Evolutionary conservation across 2,329 filamentous ascomycete species (phyloP), one percentile per base, ranked within the genome.

Genomic region (Aureobasidium vineae): DNA sequence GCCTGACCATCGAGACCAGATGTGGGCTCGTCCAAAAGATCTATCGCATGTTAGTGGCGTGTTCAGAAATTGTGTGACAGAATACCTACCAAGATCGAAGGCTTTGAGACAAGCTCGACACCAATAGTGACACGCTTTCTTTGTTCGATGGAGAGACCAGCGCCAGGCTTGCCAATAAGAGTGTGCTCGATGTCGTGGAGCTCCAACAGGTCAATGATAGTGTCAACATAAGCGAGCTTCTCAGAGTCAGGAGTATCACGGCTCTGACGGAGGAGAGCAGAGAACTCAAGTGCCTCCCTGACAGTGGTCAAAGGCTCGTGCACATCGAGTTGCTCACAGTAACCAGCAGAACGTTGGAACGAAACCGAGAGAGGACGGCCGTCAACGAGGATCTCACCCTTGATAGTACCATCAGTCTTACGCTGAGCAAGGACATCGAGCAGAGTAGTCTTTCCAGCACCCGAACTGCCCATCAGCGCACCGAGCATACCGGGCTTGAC

Each of bases 391-490:
- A 82, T 78, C 63, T 80, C 77, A 10, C 80, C 80, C 15, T 73
- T 73, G 28, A 82, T 78, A 0, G 79, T 77, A 21, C 80, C 80
- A 54, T 80, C 77, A 10, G 76, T 77, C 63, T 80, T 80, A 3
- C 80, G 76, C 63, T 80, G 79, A 0, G 81, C 79, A 11, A 79
- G 70, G 8, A 75, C 73, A 68, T 78, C 75, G 10, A 79, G 72
- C 1, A 78, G 70, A 15, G 77, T 79, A 1, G 77, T 78, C 68
- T 79, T 79, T 23, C 77, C 77, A 36, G 79, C 78, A 54, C 90
- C 90, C 5, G 89, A 92, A 7, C 88, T 88, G 45, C 91, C 91
- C 89, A 95, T 92, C 1, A 95, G 80, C 2, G 90, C 90, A 3
- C 90, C 93, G 11, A 94, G 82, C 71, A 89, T 86, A 41, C 91